Evolutionary conservation across 148 eudicot genomes (phyloP), one percentile per base, ranked within the genome.

Genomic region (Silene conica): DNA sequence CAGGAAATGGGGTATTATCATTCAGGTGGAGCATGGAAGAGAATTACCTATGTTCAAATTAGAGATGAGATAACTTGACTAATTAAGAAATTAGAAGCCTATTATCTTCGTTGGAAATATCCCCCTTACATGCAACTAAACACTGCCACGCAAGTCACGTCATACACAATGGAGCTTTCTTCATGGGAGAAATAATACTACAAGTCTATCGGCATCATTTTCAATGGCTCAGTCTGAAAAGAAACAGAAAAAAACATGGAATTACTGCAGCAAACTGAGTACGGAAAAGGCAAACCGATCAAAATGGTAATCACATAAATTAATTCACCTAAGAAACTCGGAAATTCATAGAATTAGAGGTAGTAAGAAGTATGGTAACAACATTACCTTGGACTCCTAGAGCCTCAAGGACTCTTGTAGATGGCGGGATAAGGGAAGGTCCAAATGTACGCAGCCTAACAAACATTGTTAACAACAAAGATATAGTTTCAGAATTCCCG

Each of bases 81-180:
- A 91, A 81, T 52, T 89, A 85, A 61, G 94, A 90, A 46, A 89
- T 90, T 73, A 88, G 90, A 31, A 93, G 92, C 31, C 98, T 96
- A 77, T 86, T 87, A 58, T 88, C 92, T 71, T 93, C 93, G 62
- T 91, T 89, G 69, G 77, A 91, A 93, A 79, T 63, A 89, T 91
- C 83, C 94, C 45, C 26, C 8, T 4, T 67, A 67, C 55, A 45
- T 67, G 55, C 56, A 43, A 67, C 56, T 65, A 34, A 18, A 23
- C 50, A 21, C 69, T 34, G 50, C 50, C 18, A 13, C 5, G n/a
- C 69, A 65, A 77, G 26, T 41, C 72, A 46, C n/a, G 52, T 48
- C 13, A 26, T 58, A 65, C 71, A 25, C 73, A 66, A 8, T 61
- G 60, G 77, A 67, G 63, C 73, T 23, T 31, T 76, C 63, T 63